Evolutionary conservation across 1,284 basidiomycete genomes (phyloP), one percentile per base, ranked within the genome.

Genomic region (Irpex sp.): DNA sequence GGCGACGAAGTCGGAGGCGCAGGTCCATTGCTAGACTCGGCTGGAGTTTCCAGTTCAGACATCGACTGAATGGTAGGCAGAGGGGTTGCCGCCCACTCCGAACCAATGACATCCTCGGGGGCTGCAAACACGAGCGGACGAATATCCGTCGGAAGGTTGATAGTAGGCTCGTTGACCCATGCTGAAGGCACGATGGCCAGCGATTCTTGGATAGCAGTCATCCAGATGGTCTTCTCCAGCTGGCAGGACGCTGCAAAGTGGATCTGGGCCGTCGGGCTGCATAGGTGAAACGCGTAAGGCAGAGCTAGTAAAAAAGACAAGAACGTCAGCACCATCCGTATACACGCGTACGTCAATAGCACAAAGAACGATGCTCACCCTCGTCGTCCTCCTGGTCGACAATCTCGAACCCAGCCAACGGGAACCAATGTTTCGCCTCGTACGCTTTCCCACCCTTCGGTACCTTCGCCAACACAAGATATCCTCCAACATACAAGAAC

Each of bases 341-440:
- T 12, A 56, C 14, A 18, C 58, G 9, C 36, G 21, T 18, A 23
- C 28, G 18, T n/a, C 23, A 16, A 61, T 51, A 18, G 10, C 19
- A n/a, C 39, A 58, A 23, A 19, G 14, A 37, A 77, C 28, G 28
- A 7, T 7, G 3, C 82, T 64, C 68, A 88, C 87, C 82, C 75
- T 86, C 82, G 73, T 88, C 86, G 57, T 87, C 85, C 48, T 81
- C 82, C 14, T 85, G 78, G 66, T 93, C 90, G n/a, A 82, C 77
- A 52, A 94, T 68, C 60, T 88, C 84, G 65, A 91, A 91, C 35
- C 83, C 83, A 57, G 80, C 78, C 49, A 96, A 76, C 47, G 87
- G 83, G 67, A 97, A 88, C 90, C 93, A 97, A 71, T 95, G 90
- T 61, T 82, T 84, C 9, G 92, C 86, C 69, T 96, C 93, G 70